These are phyloP conservation scores for Ampelomyces quisqualis DNA, from an alignment of 2,329 filamentous ascomycete genomes.

Conservation along the genomic window DNA sequence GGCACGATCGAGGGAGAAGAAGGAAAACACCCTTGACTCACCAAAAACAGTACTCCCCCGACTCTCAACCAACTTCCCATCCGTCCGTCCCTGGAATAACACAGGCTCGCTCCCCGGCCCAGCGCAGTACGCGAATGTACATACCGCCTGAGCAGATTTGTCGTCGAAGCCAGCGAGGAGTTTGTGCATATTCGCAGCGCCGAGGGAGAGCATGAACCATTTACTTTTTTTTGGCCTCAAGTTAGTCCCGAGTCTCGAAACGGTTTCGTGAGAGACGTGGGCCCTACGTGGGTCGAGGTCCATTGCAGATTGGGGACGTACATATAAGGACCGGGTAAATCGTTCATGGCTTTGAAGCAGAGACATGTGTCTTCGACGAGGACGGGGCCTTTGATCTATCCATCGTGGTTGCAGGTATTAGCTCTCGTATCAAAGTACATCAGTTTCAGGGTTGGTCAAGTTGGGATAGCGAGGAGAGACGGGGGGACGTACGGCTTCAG, in stretches of 20 bases:
- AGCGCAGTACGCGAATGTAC: conserved; percentile 89
- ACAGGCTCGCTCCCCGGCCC: conserved; percentile 82
- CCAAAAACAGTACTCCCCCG: conserved; percentile 81
- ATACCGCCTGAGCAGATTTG: conserved; percentile 89
- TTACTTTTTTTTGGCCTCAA: no score
- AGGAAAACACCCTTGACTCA: conserved; percentile 48
- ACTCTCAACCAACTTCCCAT: conserved; percentile 80
- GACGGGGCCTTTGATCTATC: conserved; percentile 85
- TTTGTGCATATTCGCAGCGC: conserved; percentile 84
- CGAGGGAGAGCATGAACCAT: conserved; percentile 84
- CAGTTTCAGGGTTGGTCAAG: not conserved
- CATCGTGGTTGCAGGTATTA: not conserved
- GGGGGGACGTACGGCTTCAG: conserved; percentile 62
- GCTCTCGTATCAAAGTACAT: not conserved
- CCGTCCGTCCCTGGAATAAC: conserved; percentile 87
- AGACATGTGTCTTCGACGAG: conserved; percentile 95
- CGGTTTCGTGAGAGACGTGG: no score
- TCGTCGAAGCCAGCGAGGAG: conserved; percentile 85
- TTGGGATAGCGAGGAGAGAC: not conserved
- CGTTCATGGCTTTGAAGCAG: conserved; percentile 85
- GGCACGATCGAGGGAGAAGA: no score
- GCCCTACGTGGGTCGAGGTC: no score
- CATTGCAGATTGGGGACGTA: conserved; percentile 50
- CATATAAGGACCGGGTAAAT: conserved; percentile 97
- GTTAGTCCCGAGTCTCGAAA: no score